Conservation (phyloP, 768 basidiomycete species). For the Rubroboletus pulcherrimus region DNA sequence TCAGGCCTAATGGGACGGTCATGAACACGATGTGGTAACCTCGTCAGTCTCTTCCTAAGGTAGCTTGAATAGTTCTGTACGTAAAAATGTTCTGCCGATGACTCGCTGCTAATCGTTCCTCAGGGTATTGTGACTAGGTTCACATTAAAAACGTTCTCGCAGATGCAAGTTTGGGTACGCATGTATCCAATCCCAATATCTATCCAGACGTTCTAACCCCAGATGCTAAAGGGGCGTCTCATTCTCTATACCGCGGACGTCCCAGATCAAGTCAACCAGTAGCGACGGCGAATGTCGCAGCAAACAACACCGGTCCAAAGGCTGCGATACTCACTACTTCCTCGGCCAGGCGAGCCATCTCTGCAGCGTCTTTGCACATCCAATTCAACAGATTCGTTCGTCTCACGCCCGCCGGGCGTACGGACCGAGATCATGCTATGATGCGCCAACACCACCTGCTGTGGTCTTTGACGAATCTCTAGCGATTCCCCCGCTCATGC, state of each 20-base stretch:
- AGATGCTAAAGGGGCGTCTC: slow-evolving; percentile 44
- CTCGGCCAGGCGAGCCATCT: background rate
- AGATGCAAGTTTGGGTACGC: slow-evolving; percentile 56
- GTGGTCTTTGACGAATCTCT: slow-evolving; percentile 27
- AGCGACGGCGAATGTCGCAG: slow-evolving; percentile 23
- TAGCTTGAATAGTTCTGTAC: slow-evolving; percentile 57
- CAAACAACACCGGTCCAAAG: slow-evolving; percentile 27
- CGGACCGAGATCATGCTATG: slow-evolving; percentile 44
- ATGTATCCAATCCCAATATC: slow-evolving; percentile 3
- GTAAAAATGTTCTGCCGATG: background rate
- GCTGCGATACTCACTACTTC: slow-evolving; percentile 36
- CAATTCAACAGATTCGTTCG: background rate
- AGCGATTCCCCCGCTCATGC: slow-evolving; percentile 5
- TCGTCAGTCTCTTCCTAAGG: slow-evolving; percentile 36
- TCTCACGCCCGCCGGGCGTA: slow-evolving; percentile 4
- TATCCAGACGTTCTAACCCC: background rate
- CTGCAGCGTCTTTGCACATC: background rate
- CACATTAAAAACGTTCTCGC: slow-evolving; percentile 50
- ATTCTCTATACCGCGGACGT: slow-evolving; percentile 28
- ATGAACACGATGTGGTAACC: background rate
- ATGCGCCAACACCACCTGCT: slow-evolving; percentile 33
- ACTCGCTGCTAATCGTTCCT: background rate
- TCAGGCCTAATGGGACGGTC: slow-evolving; percentile 43
- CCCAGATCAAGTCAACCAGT: slow-evolving; percentile 11
- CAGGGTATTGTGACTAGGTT: slow-evolving; percentile 61